phyloP scores from a whole-genome alignment of 2,329 filamentous ascomycete genomes.

The Trichothecium roseum region DNA sequence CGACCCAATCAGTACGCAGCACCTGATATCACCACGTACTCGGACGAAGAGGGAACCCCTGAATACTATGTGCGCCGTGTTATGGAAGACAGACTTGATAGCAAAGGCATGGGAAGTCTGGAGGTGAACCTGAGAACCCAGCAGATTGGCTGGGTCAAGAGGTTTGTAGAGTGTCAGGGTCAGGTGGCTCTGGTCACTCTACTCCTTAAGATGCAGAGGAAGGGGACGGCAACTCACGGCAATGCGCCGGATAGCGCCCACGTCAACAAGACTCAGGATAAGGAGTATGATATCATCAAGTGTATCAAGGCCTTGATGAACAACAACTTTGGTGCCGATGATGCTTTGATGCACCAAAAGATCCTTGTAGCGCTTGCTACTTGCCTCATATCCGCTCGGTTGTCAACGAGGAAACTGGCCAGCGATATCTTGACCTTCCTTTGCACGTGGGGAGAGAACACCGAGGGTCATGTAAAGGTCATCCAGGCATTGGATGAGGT shows the following conservation, averaged over 20 bases:
- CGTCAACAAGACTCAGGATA: constrained; percentile 71
- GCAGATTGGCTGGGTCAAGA: constrained; percentile 94
- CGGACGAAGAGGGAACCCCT: constrained; percentile 89
- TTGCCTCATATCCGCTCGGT: constrained; percentile 75
- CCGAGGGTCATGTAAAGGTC: constrained; percentile 84
- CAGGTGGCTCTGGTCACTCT: constrained; percentile 93
- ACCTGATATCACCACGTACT: constrained; percentile 61
- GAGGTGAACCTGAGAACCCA: constrained; percentile 93
- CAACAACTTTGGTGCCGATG: constrained; percentile 97
- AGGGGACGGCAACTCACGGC: constrained; percentile 45
- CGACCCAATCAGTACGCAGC: constrained; percentile 61
- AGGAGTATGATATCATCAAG: constrained; percentile 95
- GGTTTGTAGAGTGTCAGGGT: constrained; percentile 94
- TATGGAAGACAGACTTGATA: constrained; percentile 88
- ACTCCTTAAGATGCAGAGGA: constrained; percentile 85
- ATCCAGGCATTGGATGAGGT: constrained; percentile 87
- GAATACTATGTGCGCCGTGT: constrained; percentile 98
- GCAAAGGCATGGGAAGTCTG: constrained; percentile 84
- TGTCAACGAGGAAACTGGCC: constrained; percentile 88
- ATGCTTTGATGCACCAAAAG: constrained; percentile 82
- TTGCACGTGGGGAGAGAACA: constrained; percentile 80
- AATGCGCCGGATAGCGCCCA: constrained; percentile 42
- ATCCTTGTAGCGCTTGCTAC: constrained; percentile 80
- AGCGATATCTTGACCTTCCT: constrained; percentile 95
- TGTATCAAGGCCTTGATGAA: constrained; percentile 97